phyloP scores from a whole-genome alignment of 2,329 filamentous ascomycete species.

The Penicillium sp. region DNA sequence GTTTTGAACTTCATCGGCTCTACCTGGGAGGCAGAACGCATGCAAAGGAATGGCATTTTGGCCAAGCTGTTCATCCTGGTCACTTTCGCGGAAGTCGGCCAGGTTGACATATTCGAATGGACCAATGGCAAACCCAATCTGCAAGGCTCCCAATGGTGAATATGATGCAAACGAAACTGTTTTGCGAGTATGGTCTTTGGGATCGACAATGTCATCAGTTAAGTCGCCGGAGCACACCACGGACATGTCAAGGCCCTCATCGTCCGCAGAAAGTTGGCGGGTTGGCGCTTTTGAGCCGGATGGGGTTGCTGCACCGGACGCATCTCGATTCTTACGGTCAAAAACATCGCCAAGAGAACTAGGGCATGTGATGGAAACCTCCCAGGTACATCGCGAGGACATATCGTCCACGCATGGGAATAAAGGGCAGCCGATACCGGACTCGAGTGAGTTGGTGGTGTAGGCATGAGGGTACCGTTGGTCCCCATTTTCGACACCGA shows the following conservation, averaged over 20 bases:
- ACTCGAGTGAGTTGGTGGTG: slow-evolving; percentile 74
- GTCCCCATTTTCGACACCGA: slow-evolving; percentile 77
- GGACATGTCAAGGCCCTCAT: slow-evolving; percentile 81
- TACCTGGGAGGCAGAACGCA: slow-evolving; percentile 84
- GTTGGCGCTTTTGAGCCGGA: slow-evolving; percentile 25
- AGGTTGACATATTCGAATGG: slow-evolving; percentile 93
- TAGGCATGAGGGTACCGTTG: slow-evolving; percentile 86
- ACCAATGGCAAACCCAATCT: slow-evolving; percentile 89
- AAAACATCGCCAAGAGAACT: slow-evolving; percentile 78
- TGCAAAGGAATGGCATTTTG: slow-evolving; percentile 84
- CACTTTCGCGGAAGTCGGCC: slow-evolving; percentile 81
- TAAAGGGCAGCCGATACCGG: slow-evolving; percentile 76
- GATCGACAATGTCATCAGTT: slow-evolving; percentile 76
- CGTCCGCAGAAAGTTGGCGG: slow-evolving; percentile 63
- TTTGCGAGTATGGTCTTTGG: slow-evolving; percentile 75
- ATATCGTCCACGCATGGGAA: slow-evolving; percentile 93
- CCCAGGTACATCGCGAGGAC: slow-evolving; percentile 78
- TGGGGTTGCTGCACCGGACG: slow-evolving; percentile 15
- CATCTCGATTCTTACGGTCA: slow-evolving; percentile 35
- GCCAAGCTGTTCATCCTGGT: slow-evolving; percentile 87
- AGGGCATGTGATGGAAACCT: slow-evolving; percentile 80
- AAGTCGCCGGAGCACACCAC: slow-evolving; percentile 89
- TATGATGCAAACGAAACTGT: slow-evolving; percentile 79
- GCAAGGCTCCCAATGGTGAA: slow-evolving; percentile 74
- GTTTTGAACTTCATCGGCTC: slow-evolving; percentile 77